A percentile compares a stretch with the other conserved stretches of the same genome.
Conservation (phyloP, 257 asterid genomes). For the Fraxinus pennsylvanica region DNA sequence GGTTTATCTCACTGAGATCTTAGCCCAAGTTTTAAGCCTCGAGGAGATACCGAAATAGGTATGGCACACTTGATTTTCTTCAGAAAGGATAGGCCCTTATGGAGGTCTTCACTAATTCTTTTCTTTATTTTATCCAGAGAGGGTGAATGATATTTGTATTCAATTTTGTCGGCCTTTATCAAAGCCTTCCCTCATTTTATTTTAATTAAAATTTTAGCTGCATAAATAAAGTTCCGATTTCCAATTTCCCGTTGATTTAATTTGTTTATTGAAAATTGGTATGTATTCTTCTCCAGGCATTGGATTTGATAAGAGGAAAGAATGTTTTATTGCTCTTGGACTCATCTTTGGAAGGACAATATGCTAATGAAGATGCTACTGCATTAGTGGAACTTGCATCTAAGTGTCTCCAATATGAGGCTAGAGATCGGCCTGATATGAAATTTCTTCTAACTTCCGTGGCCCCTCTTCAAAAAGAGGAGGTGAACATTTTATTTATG, state of each 20-base stretch:
- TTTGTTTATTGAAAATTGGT: neutral
- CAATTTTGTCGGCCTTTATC: neutral
- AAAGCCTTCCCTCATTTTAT: neutral
- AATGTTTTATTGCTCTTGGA: slow-evolving; percentile 83
- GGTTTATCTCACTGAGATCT: neutral
- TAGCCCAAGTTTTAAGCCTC: neutral
- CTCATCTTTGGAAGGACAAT: slow-evolving; percentile 97
- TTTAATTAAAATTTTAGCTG: neutral
- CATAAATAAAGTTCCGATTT: neutral
- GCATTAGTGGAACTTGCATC: slow-evolving; percentile 94
- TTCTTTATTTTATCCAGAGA: neutral
- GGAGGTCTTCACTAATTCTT: neutral
- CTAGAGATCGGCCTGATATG: slow-evolving; percentile 83
- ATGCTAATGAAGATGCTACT: slow-evolving; percentile 88
- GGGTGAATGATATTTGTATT: neutral
- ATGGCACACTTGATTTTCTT: neutral
- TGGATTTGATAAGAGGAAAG: slow-evolving; percentile 91
- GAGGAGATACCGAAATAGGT: neutral
- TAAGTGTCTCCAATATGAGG: slow-evolving; percentile 91
- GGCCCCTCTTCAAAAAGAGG: slow-evolving; percentile 86
- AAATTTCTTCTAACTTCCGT: slow-evolving; percentile 81
- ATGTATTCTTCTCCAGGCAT: slow-evolving; percentile 56
- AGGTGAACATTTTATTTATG: slow-evolving; percentile 37
- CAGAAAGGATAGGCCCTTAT: neutral
- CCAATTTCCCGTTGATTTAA: neutral